Percentiles rank a stretch among this genome's conserved stretches.
Evolutionary conservation across 2,329 filamentous ascomycete species (phyloP).

Genomic region (Fusarium fujikuroi): DNA sequence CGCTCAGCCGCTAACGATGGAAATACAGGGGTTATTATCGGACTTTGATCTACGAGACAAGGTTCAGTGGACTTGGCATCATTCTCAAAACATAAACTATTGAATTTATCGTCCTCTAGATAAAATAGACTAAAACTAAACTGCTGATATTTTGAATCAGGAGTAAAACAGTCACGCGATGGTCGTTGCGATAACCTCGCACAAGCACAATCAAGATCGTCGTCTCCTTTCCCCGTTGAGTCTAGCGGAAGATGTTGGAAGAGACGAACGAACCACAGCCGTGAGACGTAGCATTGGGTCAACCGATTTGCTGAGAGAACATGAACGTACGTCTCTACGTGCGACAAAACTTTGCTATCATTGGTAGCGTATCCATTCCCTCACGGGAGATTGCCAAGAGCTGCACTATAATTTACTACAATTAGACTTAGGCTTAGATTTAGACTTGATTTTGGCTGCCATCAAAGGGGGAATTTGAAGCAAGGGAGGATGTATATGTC

Average conservation of each 20-base stretch:
- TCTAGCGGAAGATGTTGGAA: not conserved
- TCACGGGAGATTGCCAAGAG: not conserved
- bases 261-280: constrained; percentile 25
- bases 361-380: not conserved
- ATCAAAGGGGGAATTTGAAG: not conserved
- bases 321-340: constrained; percentile 2
- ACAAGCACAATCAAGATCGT: not conserved
- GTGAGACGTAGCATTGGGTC: not conserved
- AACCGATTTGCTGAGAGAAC: constrained; percentile 16
- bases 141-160: not conserved
- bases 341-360: constrained; percentile 11
- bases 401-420: not conserved
- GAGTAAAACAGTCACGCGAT: not conserved
- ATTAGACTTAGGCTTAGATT: constrained; percentile 16
- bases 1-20: constrained; percentile 1
- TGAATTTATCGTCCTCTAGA: not conserved
- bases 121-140: not conserved
- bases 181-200: not conserved
- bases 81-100: not conserved
- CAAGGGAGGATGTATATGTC: constrained; percentile 10
- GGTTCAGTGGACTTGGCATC: not conserved
- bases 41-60: not conserved
- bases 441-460: not conserved
- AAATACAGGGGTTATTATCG: constrained; percentile 4
- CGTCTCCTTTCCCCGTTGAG: constrained; percentile 5